These are phyloP conservation scores for Serendipita sp. DNA, from an alignment of 1,284 basidiomycete species.

Conservation along the genomic window DNA sequence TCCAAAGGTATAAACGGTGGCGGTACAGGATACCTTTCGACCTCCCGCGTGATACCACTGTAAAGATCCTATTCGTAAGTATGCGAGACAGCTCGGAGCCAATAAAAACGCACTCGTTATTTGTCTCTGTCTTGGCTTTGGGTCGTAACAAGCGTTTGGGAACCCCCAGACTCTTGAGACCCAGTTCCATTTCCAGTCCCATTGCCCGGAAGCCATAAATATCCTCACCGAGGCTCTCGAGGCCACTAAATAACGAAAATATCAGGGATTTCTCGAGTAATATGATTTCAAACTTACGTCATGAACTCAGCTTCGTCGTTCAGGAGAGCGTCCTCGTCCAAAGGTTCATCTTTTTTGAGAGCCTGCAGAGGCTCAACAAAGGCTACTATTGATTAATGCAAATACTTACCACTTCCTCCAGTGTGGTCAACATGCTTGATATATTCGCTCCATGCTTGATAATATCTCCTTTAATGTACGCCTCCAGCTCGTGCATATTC, in stretches of 20 bases:
- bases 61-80: not conserved
- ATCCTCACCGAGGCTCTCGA: slow-evolving; percentile 40
- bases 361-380: slow-evolving; percentile 22
- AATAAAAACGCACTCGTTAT: slow-evolving; percentile 29
- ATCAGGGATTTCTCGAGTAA: not conserved
- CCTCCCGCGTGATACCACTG: slow-evolving; percentile 55
- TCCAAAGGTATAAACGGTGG: slow-evolving; percentile 64
- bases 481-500: slow-evolving; percentile 61
- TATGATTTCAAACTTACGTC: slow-evolving; percentile 33
- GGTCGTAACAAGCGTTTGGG: slow-evolving; percentile 55
- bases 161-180: slow-evolving; percentile 63
- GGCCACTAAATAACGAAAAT: not conserved
- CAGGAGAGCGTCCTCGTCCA: slow-evolving; percentile 67
- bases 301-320: slow-evolving; percentile 63
- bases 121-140: slow-evolving; percentile 45
- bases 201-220: slow-evolving; percentile 81
- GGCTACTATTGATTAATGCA: not conserved
- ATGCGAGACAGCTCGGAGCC: not conserved
- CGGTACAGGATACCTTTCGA: slow-evolving; percentile 74
- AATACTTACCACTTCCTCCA: slow-evolving; percentile 57
- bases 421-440: slow-evolving; percentile 71
- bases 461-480: slow-evolving; percentile 82
- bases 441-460: slow-evolving; percentile 68
- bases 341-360: slow-evolving; percentile 26
- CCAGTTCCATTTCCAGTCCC: slow-evolving; percentile 79